These are phyloP conservation scores for Penicillium sclerotigenum DNA, from an alignment of 2,329 filamentous ascomycete species.

Conservation along the genomic window DNA sequence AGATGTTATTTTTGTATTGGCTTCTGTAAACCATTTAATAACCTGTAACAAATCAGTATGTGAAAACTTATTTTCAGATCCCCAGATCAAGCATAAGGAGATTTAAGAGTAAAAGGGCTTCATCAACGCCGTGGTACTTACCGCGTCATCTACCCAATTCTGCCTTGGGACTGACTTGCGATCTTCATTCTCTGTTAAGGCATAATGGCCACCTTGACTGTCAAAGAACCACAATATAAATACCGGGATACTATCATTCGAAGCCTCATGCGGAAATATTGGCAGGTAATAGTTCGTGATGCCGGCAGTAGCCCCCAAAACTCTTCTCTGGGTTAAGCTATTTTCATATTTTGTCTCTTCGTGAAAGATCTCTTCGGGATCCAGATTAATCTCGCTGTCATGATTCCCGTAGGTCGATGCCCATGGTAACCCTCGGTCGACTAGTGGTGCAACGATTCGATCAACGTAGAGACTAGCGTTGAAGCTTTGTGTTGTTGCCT, in stretches of 20 bases:
- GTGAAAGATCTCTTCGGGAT: constrained; percentile 43
- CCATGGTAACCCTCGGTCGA: constrained; percentile 57
- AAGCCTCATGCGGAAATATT: constrained; percentile 48
- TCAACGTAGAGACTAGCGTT: constrained; percentile 61
- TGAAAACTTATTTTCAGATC: background rate
- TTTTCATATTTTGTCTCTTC: constrained; percentile 40
- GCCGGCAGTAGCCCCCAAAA: constrained; percentile 39
- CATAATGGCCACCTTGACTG: constrained; percentile 56
- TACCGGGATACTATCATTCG: constrained; percentile 32
- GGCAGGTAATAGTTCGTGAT: constrained; percentile 56
- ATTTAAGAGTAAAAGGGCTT: background rate
- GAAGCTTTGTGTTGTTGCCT: constrained; percentile 53
- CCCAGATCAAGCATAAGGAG: background rate
- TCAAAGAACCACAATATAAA: constrained; percentile 71
- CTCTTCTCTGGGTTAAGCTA: constrained; percentile 45
- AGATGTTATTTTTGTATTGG: constrained; percentile 28
- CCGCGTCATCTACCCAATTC: constrained; percentile 47
- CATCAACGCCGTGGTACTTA: background rate
- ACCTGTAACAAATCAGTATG: constrained; percentile 15
- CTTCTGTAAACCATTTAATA: constrained; percentile 46
- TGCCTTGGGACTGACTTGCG: constrained; percentile 32
- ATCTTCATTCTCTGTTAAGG: constrained; percentile 36
- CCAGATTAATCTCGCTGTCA: constrained; percentile 60
- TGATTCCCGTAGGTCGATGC: constrained; percentile 71
- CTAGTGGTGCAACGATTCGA: constrained; percentile 56